These are phyloP conservation scores for Naganishia onofrii DNA, from an alignment of 768 basidiomycete species.

Conservation along the genomic window DNA sequence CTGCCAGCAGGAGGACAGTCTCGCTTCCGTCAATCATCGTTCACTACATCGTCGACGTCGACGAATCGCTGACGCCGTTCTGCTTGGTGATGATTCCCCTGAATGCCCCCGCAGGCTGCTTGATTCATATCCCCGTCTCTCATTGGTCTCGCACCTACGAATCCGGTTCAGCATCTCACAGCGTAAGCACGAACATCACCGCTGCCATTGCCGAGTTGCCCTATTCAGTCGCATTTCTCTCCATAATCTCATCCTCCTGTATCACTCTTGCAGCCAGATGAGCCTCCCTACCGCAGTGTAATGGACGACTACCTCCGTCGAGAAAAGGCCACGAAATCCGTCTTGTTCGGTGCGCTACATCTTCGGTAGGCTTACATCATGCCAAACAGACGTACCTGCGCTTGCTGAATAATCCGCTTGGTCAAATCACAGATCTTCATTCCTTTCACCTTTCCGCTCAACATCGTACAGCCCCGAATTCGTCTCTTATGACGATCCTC, in stretches of 20 bases:
- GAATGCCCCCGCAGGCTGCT: not conserved
- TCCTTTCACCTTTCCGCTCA: not conserved
- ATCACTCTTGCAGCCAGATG: not conserved
- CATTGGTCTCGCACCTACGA: constrained; percentile 1
- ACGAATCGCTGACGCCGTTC: no score
- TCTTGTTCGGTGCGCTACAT: constrained; percentile 2
- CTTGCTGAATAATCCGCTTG: not conserved
- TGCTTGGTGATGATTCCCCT: no score
- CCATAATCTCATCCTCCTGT: not conserved
- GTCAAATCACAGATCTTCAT: not conserved
- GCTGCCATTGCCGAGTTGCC: not conserved
- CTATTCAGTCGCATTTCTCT: not conserved
- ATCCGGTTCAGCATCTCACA: not conserved
- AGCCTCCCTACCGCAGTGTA: not conserved
- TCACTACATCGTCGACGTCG: no score
- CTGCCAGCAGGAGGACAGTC: not conserved
- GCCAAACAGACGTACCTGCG: not conserved
- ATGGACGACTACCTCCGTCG: constrained; percentile 18
- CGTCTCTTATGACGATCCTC: not conserved
- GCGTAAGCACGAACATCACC: not conserved
- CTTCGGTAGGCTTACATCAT: not conserved
- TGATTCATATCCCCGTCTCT: constrained; percentile 3
- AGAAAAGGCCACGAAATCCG: constrained; percentile 5
- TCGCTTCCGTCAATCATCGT: no score
- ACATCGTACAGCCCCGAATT: not conserved